Conservation (phyloP, 202 grass and related monocot species). For the Cymbopogon flexuosus region DNA sequence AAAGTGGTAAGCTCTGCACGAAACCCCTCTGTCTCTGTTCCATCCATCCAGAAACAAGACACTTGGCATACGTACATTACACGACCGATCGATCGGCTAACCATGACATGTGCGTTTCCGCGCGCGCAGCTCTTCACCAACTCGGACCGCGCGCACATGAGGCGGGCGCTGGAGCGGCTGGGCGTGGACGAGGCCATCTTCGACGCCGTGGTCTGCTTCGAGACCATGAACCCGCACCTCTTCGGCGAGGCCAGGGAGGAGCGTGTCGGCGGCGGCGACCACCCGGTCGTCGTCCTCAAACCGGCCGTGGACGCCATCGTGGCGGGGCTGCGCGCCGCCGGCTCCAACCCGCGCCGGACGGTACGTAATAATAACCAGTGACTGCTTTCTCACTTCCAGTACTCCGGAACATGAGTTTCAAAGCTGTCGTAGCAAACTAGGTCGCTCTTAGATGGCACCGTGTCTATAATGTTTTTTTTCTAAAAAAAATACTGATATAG, state of each 20-base stretch:
- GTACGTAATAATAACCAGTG: background rate
- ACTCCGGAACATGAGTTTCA: no score
- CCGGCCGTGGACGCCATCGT: slow-evolving; percentile 61
- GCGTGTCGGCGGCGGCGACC: background rate
- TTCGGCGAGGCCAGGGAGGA: slow-evolving; percentile 26
- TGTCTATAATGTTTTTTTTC: no score
- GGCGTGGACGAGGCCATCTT: slow-evolving; percentile 62
- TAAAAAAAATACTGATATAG: no score
- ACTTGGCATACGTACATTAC: background rate
- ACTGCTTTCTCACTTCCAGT: no score
- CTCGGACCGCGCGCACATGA: slow-evolving; percentile 74
- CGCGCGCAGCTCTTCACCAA: slow-evolving; percentile 74
- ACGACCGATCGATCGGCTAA: background rate
- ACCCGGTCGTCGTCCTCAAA: slow-evolving; percentile 43
- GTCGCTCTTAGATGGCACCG: no score
- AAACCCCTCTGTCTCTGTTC: background rate
- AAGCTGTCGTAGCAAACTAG: no score
- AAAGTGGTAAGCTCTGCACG: slow-evolving; percentile 50
- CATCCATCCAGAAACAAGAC: background rate
- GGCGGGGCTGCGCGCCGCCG: slow-evolving; percentile 45
- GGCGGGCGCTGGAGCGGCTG: slow-evolving; percentile 49
- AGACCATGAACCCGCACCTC: slow-evolving; percentile 91
- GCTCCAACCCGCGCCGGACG: slow-evolving; percentile 54
- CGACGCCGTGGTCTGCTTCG: slow-evolving; percentile 75
- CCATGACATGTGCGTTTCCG: background rate